Evolutionary conservation across 176 grass and related monocot species (phyloP).

Genomic region (Aegilops bicornis): DNA sequence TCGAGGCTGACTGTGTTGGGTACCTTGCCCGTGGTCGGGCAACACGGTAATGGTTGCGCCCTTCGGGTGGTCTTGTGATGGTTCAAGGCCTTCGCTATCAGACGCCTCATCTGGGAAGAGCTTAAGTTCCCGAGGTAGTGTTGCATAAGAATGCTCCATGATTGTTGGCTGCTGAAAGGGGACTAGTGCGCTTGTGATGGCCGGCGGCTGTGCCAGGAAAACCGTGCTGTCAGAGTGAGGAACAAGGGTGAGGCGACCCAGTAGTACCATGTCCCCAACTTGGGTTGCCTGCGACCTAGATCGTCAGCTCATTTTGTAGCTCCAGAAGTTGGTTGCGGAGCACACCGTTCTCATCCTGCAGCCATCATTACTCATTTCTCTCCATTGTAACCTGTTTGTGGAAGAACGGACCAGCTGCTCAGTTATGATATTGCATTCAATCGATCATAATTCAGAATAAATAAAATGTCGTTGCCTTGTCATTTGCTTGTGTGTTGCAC

Average conservation of each 20-base stretch:
- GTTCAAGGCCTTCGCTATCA: too few species aligned
- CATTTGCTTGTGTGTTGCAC: too few species aligned
- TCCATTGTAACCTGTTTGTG: slow-evolving; percentile 46
- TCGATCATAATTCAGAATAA: not conserved
- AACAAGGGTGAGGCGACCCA: not conserved
- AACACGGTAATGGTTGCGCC: not conserved
- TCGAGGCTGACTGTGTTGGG: slow-evolving; percentile 25
- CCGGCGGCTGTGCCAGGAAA: not conserved
- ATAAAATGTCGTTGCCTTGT: too few species aligned
- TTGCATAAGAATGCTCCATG: not conserved
- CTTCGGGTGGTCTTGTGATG: too few species aligned
- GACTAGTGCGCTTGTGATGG: slow-evolving; percentile 13
- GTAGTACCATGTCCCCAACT: slow-evolving; percentile 12
- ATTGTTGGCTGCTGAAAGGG: slow-evolving; percentile 33
- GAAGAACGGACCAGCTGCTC: not conserved
- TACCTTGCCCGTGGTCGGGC: slow-evolving; percentile 53
- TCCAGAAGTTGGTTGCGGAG: slow-evolving; percentile 56
- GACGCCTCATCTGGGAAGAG: slow-evolving; percentile 49
- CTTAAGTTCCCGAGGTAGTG: slow-evolving; percentile 56
- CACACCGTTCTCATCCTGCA: slow-evolving; percentile 56
- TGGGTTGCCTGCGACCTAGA: not conserved
- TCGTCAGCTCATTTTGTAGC: slow-evolving; percentile 33
- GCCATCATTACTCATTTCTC: slow-evolving; percentile 38
- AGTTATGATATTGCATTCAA: not conserved
- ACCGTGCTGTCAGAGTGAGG: not conserved